Evolutionary conservation across 208 protist species (phyloP).

Genomic region (Trypanosoma caninum): DNA sequence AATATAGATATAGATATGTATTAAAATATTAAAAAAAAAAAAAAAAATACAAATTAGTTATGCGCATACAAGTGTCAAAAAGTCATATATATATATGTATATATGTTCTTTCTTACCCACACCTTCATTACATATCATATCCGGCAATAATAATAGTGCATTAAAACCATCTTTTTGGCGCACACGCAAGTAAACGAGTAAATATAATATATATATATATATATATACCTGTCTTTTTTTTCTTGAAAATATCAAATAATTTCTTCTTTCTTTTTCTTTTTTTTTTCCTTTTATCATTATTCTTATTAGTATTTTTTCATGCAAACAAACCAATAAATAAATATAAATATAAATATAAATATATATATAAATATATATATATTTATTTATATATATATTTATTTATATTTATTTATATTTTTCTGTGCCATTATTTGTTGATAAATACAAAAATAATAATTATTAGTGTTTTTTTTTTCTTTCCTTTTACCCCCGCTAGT

Average conservation of each 20-base stretch:
- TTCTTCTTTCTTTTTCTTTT: not conserved
- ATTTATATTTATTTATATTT: not conserved
- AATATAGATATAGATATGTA: too few relatives aligned
- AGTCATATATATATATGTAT: not conserved
- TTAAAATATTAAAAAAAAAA: too few relatives aligned
- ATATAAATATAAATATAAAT: not conserved
- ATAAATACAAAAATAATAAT: not conserved
- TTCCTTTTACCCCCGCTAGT: not conserved
- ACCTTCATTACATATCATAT: not conserved
- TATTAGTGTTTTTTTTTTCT: not conserved
- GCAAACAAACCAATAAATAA: not conserved
- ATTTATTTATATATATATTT: not conserved
- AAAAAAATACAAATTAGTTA: too few relatives aligned
- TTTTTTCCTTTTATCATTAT: not conserved
- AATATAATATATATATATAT: slow-evolving; percentile 3
- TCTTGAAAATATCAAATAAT: not conserved
- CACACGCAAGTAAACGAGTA: too few relatives aligned
- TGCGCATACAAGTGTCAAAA: too few relatives aligned
- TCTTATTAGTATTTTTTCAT: not conserved
- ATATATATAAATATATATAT: not conserved
- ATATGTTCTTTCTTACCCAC: not conserved
- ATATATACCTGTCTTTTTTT: slow-evolving; percentile 12
- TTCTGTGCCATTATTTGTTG: not conserved
- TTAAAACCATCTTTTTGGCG: too few relatives aligned
- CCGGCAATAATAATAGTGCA: not conserved